Evolutionary conservation across 164 flowering plant species (phyloP), one percentile per base, ranked within the genome.

Genomic region (Berberis vulgaris): DNA sequence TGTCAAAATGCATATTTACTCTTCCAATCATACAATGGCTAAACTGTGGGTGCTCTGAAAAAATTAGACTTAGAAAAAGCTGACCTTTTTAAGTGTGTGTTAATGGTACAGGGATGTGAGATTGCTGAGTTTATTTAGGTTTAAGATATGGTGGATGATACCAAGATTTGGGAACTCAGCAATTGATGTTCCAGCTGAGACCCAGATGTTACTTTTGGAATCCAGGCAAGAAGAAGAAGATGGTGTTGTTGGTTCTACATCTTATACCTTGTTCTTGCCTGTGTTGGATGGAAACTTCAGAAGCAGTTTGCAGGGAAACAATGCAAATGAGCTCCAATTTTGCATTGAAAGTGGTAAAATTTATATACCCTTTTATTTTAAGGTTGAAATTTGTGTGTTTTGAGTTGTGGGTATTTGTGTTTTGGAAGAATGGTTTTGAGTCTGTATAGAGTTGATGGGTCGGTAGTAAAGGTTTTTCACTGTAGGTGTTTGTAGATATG

Each of bases 91-190:
- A 26, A 26, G 26, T 26, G 26, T 26, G 4, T 62, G 10, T 57
- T 66, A 13, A 9, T 69, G 63, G 49, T 76, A 71, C 81, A 81
- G 86, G 73, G 83, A 77, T 67, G 63, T 69, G 11, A 78, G 85
- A 70, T 49, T 84, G 5, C 54, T 84, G 3, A 65, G 80, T 53
- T 72, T 81, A 54, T 84, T 77, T 55, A 67, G 89, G 53, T 86
- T 83, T 60, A 86, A 83, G 52, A n/a, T 86, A 9, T 86, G 80
- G 80, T 84, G 89, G 93, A 84, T 86, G 93, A 71, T 80, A 58
- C 89, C 83, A 3, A 60, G 84, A 62, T 55, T 83, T 60, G 89
- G 89, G 45, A 73, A 68, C 50, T 75, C 79, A 1, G 89, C 81
- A 60, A 78, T 78, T 7, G 88, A 85, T 60, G 63, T 87, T 69